Evolutionary conservation across 257 asterid species (phyloP), one percentile per base, ranked within the genome.

Genomic region (Nemophila menziesii): DNA sequence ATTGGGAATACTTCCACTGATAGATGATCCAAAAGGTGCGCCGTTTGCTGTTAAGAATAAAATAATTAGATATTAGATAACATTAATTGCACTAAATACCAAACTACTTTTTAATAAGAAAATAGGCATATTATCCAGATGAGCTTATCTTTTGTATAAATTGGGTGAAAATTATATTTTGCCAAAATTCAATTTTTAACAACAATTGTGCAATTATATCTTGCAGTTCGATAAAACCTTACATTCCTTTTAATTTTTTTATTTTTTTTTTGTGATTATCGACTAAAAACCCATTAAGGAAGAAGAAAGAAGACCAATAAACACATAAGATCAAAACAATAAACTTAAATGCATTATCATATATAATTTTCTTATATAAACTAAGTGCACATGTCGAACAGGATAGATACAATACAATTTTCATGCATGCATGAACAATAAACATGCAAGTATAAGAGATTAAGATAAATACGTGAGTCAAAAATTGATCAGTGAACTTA

Each of bases 281-380:
- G n/a, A n/a, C n/a, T 22, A 41, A 41, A 41, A 2, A 41, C 20
- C 26, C 20, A 18, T 17, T 10, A 17, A 41, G 2, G 46, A 17
- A 41, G 20, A 19, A 8, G 11, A 41, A 41, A 41, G 15, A 41
- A 17, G 11, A n/a, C 46, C 46, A 41, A 41, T 41, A 41, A 41
- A 17, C 46, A 41, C 46, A 41, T 15, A 41, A 41, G 15, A 41
- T 11, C 10, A 41, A 7, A 7, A 8, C 46, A 18, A 20, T 12
- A 41, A 41, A 17, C 46, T 41, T 41, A 16, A 41, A 41, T 8
- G 26, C 46, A 41, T 17, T 7, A 17, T 2, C 46, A 41, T 17
- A 41, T 17, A 18, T 8, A 41, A 18, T 18, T 16, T 41, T 5
- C 22, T 40, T 41, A 10, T 17, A 41, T 16, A 19, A 41, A 13